Percentiles rank a stretch among this genome's conserved stretches.
Evolutionary conservation across 176 grass and related monocot species (phyloP).

Genomic region (Echinochloa phyllopogon): DNA sequence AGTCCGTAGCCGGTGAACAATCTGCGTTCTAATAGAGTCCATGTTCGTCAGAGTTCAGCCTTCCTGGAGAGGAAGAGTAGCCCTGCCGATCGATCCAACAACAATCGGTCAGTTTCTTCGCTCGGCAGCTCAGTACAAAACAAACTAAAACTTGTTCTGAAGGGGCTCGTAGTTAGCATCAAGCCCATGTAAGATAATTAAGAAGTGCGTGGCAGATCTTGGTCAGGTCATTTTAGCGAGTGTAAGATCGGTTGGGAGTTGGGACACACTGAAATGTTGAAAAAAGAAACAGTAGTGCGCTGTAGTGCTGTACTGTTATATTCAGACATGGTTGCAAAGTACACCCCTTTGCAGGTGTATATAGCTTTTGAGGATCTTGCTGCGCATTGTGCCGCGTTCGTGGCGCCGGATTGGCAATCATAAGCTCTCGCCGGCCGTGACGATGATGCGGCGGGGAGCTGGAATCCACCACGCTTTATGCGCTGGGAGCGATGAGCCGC

Average conservation of each 20-base stretch:
- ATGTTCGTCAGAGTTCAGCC: conserved; percentile 22
- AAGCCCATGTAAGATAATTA: conserved; percentile 20
- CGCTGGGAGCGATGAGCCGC: conserved; percentile 29
- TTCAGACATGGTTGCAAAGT: conserved; percentile 39
- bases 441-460: conserved; percentile 25
- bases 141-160: neutral
- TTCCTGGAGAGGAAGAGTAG: neutral
- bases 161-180: conserved; percentile 9
- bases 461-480: conserved; percentile 24
- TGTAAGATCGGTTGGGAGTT: conserved; percentile 15
- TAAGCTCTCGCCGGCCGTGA: neutral
- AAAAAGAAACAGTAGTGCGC: neutral
- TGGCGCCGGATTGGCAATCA: conserved; percentile 44
- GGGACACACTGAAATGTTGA: neutral
- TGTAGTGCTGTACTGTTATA: conserved; percentile 21
- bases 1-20: neutral
- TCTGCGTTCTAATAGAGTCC: neutral
- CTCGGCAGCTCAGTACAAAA: neutral
- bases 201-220: conserved; percentile 18
- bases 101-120: neutral
- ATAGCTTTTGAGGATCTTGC: conserved; percentile 42
- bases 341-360: conserved; percentile 34
- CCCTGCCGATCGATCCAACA: neutral
- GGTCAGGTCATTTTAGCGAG: conserved; percentile 34
- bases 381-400: neutral